Evolutionary conservation across 2,329 filamentous ascomycete genomes (phyloP), one percentile per base, ranked within the genome.

Genomic region (Daldinia eschscholtzii): DNA sequence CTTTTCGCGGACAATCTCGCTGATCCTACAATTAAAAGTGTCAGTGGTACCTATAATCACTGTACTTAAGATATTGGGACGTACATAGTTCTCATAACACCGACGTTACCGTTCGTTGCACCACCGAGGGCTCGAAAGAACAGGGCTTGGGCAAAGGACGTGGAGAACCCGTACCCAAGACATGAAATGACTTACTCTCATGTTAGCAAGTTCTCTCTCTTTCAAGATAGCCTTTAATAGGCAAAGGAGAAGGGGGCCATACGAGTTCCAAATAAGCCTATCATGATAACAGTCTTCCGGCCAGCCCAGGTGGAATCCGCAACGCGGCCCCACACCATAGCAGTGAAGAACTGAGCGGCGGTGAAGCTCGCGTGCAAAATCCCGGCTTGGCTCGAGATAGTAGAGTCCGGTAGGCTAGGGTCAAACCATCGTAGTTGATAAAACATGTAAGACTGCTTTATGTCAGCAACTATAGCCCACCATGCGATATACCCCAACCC

Each of bases 391-490:
- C 86, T 85, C 0, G 93, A 88, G 72, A 97, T 94, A 1, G 87
- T 89, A 26, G 92, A 85, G 72, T 86, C 82, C 0, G 87, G 80
- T 13, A 88, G 81, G 9, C 75, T 79, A 0, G 84, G 81, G 65
- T 87, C 82, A 74, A 97, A 95, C 65, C 91, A 95, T 73, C 89
- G 89, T n/a, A 97, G 87, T 79, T 96, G 93, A 79, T 95, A 97
- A 81, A 93, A 97, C 84, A 97, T 89, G 80, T 97, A 97, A 1
- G 92, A 87, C 79, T 92, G 82, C 6, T 41, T 37, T 30, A 55
- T 20, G 64, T 64, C 35, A 67, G 37, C 30, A 62, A 48, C 57
- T 18, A 62, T 12, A 20, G 20, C 9, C 12, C 46, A 10, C 9
- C 10, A 52, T 15, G 4, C 15, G 7, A 10, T 39, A 18, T 37